Evolutionary conservation across 2,329 filamentous ascomycete genomes (phyloP).

Genomic region (Fonsecaea monophora): DNA sequence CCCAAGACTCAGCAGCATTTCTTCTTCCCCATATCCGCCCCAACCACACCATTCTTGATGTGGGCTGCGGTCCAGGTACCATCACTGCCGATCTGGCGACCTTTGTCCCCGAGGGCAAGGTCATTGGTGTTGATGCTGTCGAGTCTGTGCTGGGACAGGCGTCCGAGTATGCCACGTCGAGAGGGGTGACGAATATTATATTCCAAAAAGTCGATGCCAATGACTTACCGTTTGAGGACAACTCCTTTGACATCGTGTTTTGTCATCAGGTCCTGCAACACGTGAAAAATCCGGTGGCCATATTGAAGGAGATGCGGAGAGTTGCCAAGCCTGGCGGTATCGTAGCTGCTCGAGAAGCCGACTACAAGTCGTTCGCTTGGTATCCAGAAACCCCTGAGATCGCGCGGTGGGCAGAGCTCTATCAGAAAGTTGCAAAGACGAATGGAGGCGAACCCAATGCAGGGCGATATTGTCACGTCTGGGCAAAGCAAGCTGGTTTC

Average conservation of each 20-base stretch:
- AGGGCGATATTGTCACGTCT: constrained; percentile 40
- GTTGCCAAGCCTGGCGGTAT: constrained; percentile 62
- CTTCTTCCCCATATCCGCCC: constrained; percentile 49
- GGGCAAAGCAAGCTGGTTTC: constrained; percentile 42
- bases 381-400: constrained; percentile 43
- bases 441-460: constrained; percentile 46
- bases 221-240: constrained; percentile 53
- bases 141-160: constrained; percentile 45
- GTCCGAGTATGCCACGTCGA: constrained; percentile 40
- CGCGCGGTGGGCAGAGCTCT: constrained; percentile 41
- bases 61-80: constrained; percentile 54
- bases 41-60: constrained; percentile 49
- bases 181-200: constrained; percentile 45
- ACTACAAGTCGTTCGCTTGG: constrained; percentile 43
- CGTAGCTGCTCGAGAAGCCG: constrained; percentile 55
- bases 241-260: constrained; percentile 65
- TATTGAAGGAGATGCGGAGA: constrained; percentile 61
- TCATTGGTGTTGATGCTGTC: constrained; percentile 48
- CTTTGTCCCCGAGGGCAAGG: constrained; percentile 48
- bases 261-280: constrained; percentile 66
- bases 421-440: constrained; percentile 41
- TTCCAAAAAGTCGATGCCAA: constrained; percentile 52
- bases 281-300: constrained; percentile 57
- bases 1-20: constrained; percentile 48
- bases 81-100: constrained; percentile 52